Evolutionary conservation across 2,329 filamentous ascomycete species (phyloP), one percentile per base, ranked within the genome.

Genomic region (Daldinia sp.): DNA sequence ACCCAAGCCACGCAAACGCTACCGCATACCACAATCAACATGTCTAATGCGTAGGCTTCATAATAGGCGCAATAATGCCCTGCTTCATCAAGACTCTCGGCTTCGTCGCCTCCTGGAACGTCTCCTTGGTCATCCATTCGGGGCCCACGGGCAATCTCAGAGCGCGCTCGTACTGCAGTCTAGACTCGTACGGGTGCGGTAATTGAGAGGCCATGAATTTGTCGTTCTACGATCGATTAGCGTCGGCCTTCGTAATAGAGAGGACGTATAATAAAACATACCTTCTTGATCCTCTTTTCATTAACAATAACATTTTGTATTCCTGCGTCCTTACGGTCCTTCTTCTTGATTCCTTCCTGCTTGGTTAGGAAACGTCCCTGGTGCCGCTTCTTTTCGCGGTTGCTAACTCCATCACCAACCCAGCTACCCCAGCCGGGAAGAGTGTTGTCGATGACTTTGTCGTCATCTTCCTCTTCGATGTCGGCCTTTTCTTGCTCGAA

Each of bases 51-150:
- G 69, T 81, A 15, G 94, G 94, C 80, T 91, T 94, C 60, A 90
- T 87, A 86, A 99, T 92, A 37, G 95, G 91, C 72, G 87, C 85
- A 77, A 99, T 93, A 69, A 96, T 84, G 47, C 95, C 95, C 79
- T 94, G 92, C 82, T 96, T 97, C 76, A 97, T 82, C 77, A 98
- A 82, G 68, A 98, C 86, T 71, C 93, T 87, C 61, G 95, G 95
- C 85, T 94, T 96, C 62, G 91, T 96, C 64, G 87, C 87, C 71
- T 90, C 87, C 82, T 98, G 94, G 84, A 95, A 95, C 11, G 91
- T 93, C 81, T 93, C 88, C 85, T 97, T 97, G n/a, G 94, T 98
- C 70, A 89, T 88, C 94, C 94, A 99, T 78, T 99, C 94, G 13
- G 91, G 92, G 1, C 95, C 95, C 63, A 98, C 87, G 1, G 95